phyloP scores from a whole-genome alignment of 805 yeast genomes.

The Yamadazyma sp. region DNA sequence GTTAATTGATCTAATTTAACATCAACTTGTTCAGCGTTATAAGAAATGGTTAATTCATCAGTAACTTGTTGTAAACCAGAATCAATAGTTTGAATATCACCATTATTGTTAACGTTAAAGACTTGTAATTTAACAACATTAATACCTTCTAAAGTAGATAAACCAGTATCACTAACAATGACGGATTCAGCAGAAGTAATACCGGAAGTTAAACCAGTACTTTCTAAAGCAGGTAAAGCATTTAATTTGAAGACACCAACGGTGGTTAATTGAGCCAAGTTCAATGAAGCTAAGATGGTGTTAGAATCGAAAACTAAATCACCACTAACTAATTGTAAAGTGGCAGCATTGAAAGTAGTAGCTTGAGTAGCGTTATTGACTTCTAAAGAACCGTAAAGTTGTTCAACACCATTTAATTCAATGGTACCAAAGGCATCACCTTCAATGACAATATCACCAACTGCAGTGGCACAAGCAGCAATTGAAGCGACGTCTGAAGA shows the following conservation, averaged over 20 bases:
- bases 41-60: slow-evolving; percentile 72
- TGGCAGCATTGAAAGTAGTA: slow-evolving; percentile 70
- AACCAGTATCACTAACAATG: slow-evolving; percentile 69
- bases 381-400: slow-evolving; percentile 71
- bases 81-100: slow-evolving; percentile 65
- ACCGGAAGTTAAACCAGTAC: slow-evolving; percentile 64
- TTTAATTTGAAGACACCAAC: slow-evolving; percentile 79
- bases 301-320: slow-evolving; percentile 58
- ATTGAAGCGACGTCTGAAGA: slow-evolving; percentile 75
- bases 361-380: slow-evolving; percentile 65
- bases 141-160: slow-evolving; percentile 67
- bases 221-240: slow-evolving; percentile 81
- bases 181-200: slow-evolving; percentile 72
- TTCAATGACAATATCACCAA: slow-evolving; percentile 71
- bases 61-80: slow-evolving; percentile 74
- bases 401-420: slow-evolving; percentile 70
- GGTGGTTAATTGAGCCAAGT: slow-evolving; percentile 74
- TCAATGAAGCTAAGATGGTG: slow-evolving; percentile 63
- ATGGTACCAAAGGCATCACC: slow-evolving; percentile 60
- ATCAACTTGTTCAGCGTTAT: slow-evolving; percentile 76
- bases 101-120: slow-evolving; percentile 90
- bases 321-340: slow-evolving; percentile 72
- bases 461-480: slow-evolving; percentile 71
- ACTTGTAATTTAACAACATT: slow-evolving; percentile 43
- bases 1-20: slow-evolving; percentile 65